Evolutionary conservation across 352 stramenopile species (phyloP), one percentile per base, ranked within the genome.

Genomic region (Phytophthora boehmeriae): DNA sequence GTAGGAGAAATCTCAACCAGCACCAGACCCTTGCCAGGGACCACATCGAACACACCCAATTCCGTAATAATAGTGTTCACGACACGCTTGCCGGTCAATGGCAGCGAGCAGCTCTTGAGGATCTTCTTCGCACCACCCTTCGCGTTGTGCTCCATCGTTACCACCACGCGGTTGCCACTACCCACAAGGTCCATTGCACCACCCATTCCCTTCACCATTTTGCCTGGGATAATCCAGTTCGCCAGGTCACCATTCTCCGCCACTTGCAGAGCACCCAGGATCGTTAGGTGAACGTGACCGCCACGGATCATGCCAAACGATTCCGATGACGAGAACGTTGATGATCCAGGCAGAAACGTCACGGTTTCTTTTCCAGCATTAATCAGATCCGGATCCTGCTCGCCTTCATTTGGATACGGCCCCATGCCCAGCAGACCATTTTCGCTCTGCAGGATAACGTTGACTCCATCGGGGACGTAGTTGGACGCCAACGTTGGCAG

Each of bases 321-420:
- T 58, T 98, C 91, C 1, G 90, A 98, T 43, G 88, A 97, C 42
- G 83, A 92, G 72, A 99, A 99, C 10, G 89, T 96, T 27, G 86
- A 97, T 23, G 96, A 97, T n/a, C 95, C 94, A 8, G 78, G 76
- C 41, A 98, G 60, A 52, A 91, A 93, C 17, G 96, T 98, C 43
- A 99, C 92, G 11, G 96, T 99, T 68, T 99, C 93, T 70, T 99
- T 99, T 51, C 96, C 96, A 16, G 97, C 96, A 73, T 99, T 99
- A 73, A 99, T 99, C 38, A 98, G 82, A 62, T 99, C 97, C 8
- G 94, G 68, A 73, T 98, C 95, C 45, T 94, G 80, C 43, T 95
- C 66, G 56, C 93, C 92, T 30, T 90, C 78, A 44, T 88, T 88
- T 22, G 87, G 90, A 80, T 98, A 97, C 42, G 96, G 95, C 17